Percentiles rank a stretch among this genome's conserved stretches.
These are phyloP conservation scores for Cutaneotrichosporon sp. DNA, from an alignment of 1,284 basidiomycete species.

Conservation along the genomic window DNA sequence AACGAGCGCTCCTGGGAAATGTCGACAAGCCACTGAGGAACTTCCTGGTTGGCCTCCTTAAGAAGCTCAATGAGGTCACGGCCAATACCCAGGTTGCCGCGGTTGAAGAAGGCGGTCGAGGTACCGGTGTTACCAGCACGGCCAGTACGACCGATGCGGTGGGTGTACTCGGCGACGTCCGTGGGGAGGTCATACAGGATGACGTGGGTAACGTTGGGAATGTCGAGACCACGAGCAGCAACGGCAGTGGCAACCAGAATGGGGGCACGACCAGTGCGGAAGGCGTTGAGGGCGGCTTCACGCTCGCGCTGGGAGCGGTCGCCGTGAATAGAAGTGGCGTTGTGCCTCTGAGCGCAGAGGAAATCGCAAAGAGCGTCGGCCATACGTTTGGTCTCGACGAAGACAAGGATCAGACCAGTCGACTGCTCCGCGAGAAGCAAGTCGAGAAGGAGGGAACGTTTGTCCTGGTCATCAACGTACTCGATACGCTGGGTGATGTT, in stretches of 20 bases:
- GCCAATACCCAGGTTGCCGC: slow-evolving; percentile 85
- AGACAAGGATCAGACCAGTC: slow-evolving; percentile 84
- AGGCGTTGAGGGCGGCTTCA: slow-evolving; percentile 90
- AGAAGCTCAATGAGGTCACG: slow-evolving; percentile 87
- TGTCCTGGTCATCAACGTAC: slow-evolving; percentile 96
- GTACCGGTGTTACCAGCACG: slow-evolving; percentile 98
- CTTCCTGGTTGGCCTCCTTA: slow-evolving; percentile 94
- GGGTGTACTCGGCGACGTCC: slow-evolving; percentile 98
- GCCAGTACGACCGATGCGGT: slow-evolving; percentile 97
- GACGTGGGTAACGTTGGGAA: slow-evolving; percentile 98
- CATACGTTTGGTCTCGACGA: slow-evolving; percentile 99
- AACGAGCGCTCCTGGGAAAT: slow-evolving; percentile 78
- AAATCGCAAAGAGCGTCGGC: slow-evolving; percentile 98
- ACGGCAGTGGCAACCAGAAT: slow-evolving; percentile 98
- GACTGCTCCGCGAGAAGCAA: slow-evolving; percentile 74
- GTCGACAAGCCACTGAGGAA: slow-evolving; percentile 84
- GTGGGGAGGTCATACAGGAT: slow-evolving; percentile 93
- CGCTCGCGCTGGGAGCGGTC: slow-evolving; percentile 97
- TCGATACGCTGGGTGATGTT: slow-evolving; percentile 99
- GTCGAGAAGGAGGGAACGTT: slow-evolving; percentile 93
- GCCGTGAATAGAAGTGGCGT: slow-evolving; percentile 95
- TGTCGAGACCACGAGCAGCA: slow-evolving; percentile 97
- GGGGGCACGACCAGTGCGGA: slow-evolving; percentile 89
- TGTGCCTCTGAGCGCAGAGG: slow-evolving; percentile 74
- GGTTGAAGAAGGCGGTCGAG: slow-evolving; percentile 91